Evolutionary conservation across 2,329 filamentous ascomycete genomes (phyloP).

Genomic region (Rutstroemia sydowiana): DNA sequence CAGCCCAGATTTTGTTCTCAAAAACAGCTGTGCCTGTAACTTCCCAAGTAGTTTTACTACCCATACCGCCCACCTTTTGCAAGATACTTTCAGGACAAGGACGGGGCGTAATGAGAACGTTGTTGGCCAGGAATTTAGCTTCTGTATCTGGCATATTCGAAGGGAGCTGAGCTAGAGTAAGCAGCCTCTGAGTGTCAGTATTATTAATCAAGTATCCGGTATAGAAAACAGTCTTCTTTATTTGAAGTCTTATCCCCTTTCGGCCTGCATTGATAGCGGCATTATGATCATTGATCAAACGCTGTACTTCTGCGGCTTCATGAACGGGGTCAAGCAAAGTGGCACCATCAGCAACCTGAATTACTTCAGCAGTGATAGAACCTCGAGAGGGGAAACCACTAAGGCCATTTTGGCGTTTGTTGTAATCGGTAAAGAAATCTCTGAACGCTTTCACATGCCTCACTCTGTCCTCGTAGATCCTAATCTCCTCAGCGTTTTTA

Average conservation of each 20-base stretch:
- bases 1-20: slow-evolving; percentile 84
- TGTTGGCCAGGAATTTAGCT: slow-evolving; percentile 77
- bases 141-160: slow-evolving; percentile 57
- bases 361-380: slow-evolving; percentile 68
- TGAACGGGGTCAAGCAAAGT: slow-evolving; percentile 68
- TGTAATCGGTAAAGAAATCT: slow-evolving; percentile 75
- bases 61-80: slow-evolving; percentile 79
- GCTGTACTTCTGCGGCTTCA: slow-evolving; percentile 79
- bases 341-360: slow-evolving; percentile 74
- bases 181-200: slow-evolving; percentile 63
- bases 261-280: slow-evolving; percentile 39
- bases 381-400: slow-evolving; percentile 49
- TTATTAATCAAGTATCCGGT: slow-evolving; percentile 81
- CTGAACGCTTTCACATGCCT: slow-evolving; percentile 74
- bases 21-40: slow-evolving; percentile 68
- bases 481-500: slow-evolving; percentile 70
- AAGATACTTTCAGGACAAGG: slow-evolving; percentile 66
- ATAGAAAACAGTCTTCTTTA: slow-evolving; percentile 85
- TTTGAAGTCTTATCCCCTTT: slow-evolving; percentile 46
- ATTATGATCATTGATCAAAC: slow-evolving; percentile 86
- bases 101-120: slow-evolving; percentile 80
- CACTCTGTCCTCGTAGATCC: slow-evolving; percentile 61
- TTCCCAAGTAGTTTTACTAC: slow-evolving; percentile 76
- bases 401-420: slow-evolving; percentile 45
- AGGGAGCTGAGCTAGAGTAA: slow-evolving; percentile 61